Evolutionary conservation across 2,329 filamentous ascomycete genomes (phyloP).

Genomic region (Fusarium tupiense): DNA sequence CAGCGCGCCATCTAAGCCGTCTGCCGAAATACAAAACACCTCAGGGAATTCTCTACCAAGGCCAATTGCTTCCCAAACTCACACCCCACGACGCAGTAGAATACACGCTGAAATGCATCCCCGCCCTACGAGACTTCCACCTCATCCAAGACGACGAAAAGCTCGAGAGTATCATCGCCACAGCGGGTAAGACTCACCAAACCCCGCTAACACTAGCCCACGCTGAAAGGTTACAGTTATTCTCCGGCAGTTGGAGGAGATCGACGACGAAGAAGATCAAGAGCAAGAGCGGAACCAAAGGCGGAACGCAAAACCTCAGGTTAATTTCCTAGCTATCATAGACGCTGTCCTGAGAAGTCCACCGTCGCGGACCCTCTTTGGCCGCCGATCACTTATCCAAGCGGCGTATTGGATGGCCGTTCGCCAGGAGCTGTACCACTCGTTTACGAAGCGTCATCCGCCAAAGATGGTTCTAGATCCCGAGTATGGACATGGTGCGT

Average conservation of each 20-base stretch:
- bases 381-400: slow-evolving; percentile 49
- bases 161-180: slow-evolving; percentile 53
- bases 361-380: slow-evolving; percentile 50
- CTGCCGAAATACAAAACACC: slow-evolving; percentile 51
- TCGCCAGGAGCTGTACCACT: slow-evolving; percentile 54
- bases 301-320: slow-evolving; percentile 35
- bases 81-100: slow-evolving; percentile 52
- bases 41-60: slow-evolving; percentile 50
- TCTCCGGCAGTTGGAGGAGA: slow-evolving; percentile 53
- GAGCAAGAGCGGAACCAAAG: slow-evolving; percentile 5
- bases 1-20: slow-evolving; percentile 52
- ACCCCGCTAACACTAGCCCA: too few relatives aligned
- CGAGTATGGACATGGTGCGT: slow-evolving; percentile 48
- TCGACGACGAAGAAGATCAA: slow-evolving; percentile 52
- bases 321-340: slow-evolving; percentile 54
- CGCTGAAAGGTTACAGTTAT: slow-evolving; percentile 44
- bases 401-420: slow-evolving; percentile 56
- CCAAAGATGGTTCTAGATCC: slow-evolving; percentile 50
- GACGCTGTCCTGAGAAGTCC: slow-evolving; percentile 52
- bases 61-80: slow-evolving; percentile 49
- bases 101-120: slow-evolving; percentile 54
- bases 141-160: slow-evolving; percentile 51
- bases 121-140: slow-evolving; percentile 51
- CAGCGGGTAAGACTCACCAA: slow-evolving; percentile 29
- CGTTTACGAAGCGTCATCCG: slow-evolving; percentile 51